These are phyloP conservation scores for Neonectria coccinea DNA, from an alignment of 2,329 filamentous ascomycete species.

Conservation along the genomic window DNA sequence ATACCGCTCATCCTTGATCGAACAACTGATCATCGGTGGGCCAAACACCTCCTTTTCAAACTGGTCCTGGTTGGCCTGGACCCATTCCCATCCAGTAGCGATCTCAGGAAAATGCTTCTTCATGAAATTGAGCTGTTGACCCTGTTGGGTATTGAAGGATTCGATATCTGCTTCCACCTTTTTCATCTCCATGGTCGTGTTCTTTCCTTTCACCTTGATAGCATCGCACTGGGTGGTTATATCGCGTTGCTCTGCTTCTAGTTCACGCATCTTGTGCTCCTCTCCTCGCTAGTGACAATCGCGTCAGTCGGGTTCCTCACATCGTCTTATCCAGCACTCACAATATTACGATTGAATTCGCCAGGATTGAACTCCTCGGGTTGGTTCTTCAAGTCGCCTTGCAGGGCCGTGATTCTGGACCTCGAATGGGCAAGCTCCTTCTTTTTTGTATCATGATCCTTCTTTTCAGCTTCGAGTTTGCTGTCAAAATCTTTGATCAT, in stretches of 20 bases:
- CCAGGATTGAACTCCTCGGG: conserved; percentile 76
- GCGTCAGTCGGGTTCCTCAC: conserved; percentile 39
- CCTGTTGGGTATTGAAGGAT: conserved; percentile 77
- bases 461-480: conserved; percentile 63
- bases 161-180: conserved; percentile 62
- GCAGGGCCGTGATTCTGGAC: conserved; percentile 70
- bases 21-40: conserved; percentile 83
- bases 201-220: conserved; percentile 55
- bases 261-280: conserved; percentile 67
- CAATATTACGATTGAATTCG: conserved; percentile 79
- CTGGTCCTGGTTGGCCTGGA: conserved; percentile 74
- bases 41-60: conserved; percentile 85
- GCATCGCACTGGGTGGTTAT: conserved; percentile 55
- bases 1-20: conserved; percentile 78
- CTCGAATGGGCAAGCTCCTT: conserved; percentile 63
- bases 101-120: conserved; percentile 71
- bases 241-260: conserved; percentile 57
- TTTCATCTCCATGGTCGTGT: conserved; percentile 54
- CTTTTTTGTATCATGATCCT: conserved; percentile 62
- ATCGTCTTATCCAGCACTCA: conserved; percentile 54
- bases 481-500: conserved; percentile 57
- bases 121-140: conserved; percentile 78
- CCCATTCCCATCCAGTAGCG: conserved; percentile 81
- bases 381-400: conserved; percentile 70
- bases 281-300: conserved; percentile 64